Evolutionary conservation across 2,329 filamentous ascomycete genomes (phyloP).

Genomic region (Sporothrix globosa): DNA sequence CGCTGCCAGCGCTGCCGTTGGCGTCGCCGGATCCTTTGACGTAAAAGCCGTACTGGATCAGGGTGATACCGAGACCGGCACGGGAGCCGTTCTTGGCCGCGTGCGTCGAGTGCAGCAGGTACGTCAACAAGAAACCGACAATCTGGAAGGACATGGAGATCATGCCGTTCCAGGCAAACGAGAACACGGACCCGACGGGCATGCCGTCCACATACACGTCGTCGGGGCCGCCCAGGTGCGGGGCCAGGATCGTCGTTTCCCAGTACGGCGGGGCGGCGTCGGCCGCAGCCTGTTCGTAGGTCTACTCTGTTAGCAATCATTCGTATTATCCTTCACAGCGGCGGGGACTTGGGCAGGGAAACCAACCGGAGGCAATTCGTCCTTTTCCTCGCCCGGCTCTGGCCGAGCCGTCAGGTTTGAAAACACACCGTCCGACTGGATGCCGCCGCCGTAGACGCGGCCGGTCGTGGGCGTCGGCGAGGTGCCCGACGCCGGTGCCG

Average conservation of each 20-base stretch:
- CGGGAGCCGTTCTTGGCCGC: constrained; percentile 97
- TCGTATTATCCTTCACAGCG: neutral
- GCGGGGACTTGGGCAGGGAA: neutral
- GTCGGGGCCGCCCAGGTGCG: constrained; percentile 84
- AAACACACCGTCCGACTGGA: constrained; percentile 92
- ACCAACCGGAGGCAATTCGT: constrained; percentile 91
- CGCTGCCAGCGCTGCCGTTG: constrained; percentile 39
- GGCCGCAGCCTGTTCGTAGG: constrained; percentile 96
- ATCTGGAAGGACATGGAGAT: constrained; percentile 98
- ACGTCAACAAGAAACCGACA: constrained; percentile 95
- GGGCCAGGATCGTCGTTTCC: constrained; percentile 97
- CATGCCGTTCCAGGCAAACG: constrained; percentile 90
- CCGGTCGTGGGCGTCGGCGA: constrained; percentile 41
- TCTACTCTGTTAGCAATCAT: constrained; percentile 53
- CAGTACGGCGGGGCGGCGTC: constrained; percentile 97
- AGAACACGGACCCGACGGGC: constrained; percentile 85
- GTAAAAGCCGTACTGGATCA: constrained; percentile 96
- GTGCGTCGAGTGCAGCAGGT: constrained; percentile 95
- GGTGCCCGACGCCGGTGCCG: constrained; percentile 38
- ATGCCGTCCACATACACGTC: constrained; percentile 98
- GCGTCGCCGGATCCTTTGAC: constrained; percentile 69
- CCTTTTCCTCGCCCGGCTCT: constrained; percentile 74
- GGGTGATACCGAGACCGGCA: constrained; percentile 88
- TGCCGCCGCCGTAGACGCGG: constrained; percentile 70
- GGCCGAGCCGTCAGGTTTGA: constrained; percentile 93